Base-by-base conservation (phyloP, 2,329 filamentous ascomycete species). In the Dothidotthia symphoricarpi region DNA sequence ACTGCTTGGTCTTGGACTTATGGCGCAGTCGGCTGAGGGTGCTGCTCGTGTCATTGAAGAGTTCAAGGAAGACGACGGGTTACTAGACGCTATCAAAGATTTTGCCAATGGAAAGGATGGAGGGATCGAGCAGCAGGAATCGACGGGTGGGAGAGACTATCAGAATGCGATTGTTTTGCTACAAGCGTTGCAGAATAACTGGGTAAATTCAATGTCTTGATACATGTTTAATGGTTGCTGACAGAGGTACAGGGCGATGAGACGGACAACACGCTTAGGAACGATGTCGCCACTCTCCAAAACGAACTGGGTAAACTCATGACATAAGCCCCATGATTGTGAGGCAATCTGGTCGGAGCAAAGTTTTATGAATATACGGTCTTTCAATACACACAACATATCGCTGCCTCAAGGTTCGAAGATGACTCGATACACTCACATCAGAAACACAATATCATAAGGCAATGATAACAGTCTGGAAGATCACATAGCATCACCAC, bases 91-190 rank as follows among this genome's bases (percentile, higher is more conserved):
- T 9, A 56, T 67, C 22, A 63, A 59, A 41, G 61, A 66, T 24
- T 55, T 64, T 43, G 57, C 51, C 13, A 48, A 53, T 24, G 56
- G 54, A 25, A 53, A 57, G 17, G 51, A 59, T 39, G 52, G 47
- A 30, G 55, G 49, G 10, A 36, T 38, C 19, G 45, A 46, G 30
- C 49, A 59, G 28, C 46, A 59, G 35, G 41, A 44, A 3, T 48
- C 47, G 25, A 49, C 52, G 24, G 51, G 52, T 15, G 56, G 57
- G 3, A 49, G 61, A 27, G 60, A 67, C 27, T 59, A 57, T 35
- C 60, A 65, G 16, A 67, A 67, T 43, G 57, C 60, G 9, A 44
- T 67, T 19, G 63, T 66, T 24, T 44, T 67, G 27, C 36, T 67
- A 16, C 60, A 65, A 41, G 63, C 59, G 15, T 40, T 66, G 36